phyloP scores from a whole-genome alignment of 306 rosid species.

The Abrus precatorius region DNA sequence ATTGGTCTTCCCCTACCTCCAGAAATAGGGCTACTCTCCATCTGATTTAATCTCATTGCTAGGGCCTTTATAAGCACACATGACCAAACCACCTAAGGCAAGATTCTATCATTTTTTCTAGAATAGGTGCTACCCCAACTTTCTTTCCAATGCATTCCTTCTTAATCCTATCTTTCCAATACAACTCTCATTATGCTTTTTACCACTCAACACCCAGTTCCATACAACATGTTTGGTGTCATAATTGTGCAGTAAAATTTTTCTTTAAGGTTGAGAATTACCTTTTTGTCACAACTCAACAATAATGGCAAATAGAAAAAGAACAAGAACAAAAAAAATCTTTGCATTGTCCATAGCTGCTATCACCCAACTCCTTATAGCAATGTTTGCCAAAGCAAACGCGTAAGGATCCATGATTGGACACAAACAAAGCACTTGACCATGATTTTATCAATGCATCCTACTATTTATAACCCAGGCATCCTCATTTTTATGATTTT shows the following conservation, averaged over 20 bases:
- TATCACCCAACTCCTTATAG: slow-evolving; percentile 15
- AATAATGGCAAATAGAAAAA: not conserved
- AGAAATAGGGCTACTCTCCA: not conserved
- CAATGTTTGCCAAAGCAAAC: slow-evolving; percentile 11
- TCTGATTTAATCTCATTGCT: not conserved
- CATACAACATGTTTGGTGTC: not conserved
- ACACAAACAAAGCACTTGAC: slow-evolving; percentile 4
- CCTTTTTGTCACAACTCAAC: not conserved
- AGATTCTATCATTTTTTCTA: not conserved
- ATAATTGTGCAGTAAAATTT: not conserved
- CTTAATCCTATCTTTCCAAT: no score
- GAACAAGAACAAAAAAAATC: not conserved
- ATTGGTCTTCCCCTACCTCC: not conserved
- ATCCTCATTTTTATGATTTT: not conserved
- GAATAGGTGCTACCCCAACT: not conserved
- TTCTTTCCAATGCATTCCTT: not conserved
- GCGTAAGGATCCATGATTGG: slow-evolving; percentile 13
- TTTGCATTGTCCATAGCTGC: slow-evolving; percentile 14
- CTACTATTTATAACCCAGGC: slow-evolving; percentile 27
- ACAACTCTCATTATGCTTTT: not conserved
- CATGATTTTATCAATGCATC: slow-evolving; percentile 10
- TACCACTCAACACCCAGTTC: not conserved
- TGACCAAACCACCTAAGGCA: slow-evolving; percentile 8
- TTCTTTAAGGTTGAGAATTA: not conserved
- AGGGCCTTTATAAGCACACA: not conserved